Evolutionary conservation across 495 filamentous ascomycete genomes (phyloP), one percentile per base, ranked within the genome.

Genomic region (Penicillium pulvis): DNA sequence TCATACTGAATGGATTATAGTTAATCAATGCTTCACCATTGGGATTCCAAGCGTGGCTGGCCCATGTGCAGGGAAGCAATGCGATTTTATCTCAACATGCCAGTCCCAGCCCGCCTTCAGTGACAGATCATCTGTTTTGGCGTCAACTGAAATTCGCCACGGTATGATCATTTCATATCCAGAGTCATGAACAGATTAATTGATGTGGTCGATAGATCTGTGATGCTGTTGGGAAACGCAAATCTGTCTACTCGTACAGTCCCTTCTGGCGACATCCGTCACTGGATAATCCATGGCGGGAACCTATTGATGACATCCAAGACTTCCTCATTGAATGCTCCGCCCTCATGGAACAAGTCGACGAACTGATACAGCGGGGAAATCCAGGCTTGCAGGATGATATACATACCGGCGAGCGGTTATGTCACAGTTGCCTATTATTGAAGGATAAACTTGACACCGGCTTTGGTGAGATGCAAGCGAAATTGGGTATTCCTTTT

Each of bases 81-180:
- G 68, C 65, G 44, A 56, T 66, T 14, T 51, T 64, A 10, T 42
- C 42, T 33, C 58, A 66, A 42, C 58, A 55, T 47, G 30, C 45
- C 26, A 39, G 39, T 28, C 53, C 31, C 23, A 55, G 44, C 4
- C 46, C n/a, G 12, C 45, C 60, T 7, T 41, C 57, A 7, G 35
- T 55, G 48, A 46, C 47, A 6, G 65, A 60, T 28, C 62, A 62
- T 43, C 42, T 62, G 9, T 68, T 64, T 45, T 57, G 59, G 35
- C 65, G 68, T 24, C 65, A 71, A 45, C 48, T 71, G 35, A 64
- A 63, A 59, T 68, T 61, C 31, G 65, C 66, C 30, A 65, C 59
- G 36, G 63, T 68, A 31, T 44, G 68, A 28, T 28, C 28, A 28
- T 60, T 17, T 46, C 10, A 12, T 12, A 12, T 4, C 1, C 1